Base-by-base conservation (phyloP, 139 green algal species). In the Bryopsis sp. region DNA sequence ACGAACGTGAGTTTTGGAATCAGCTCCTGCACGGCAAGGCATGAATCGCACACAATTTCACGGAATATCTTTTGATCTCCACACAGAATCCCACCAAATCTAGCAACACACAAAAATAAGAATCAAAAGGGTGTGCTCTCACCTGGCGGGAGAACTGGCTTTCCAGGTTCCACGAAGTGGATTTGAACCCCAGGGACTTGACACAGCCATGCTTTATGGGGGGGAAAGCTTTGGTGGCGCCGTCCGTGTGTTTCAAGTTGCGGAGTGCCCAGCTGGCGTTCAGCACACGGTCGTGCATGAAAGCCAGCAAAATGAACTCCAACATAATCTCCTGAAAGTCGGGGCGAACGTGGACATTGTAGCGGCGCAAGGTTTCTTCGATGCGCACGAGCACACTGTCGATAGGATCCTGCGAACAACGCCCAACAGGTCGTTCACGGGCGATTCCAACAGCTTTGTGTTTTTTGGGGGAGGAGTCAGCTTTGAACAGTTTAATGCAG, bases 311-410 rank as follows among this genome's bases (percentile, higher is more conserved):
- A 4, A 39, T 72, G n/a, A 76, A 37, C 47, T 76, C 70, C 33
- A 76, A 64, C 33, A 76, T 28, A 22, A 76, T 70, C 62, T 76
- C 66, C 31, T 72, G 66, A 50, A 64, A 72, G 66, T 72, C 46
- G 29, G 35, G 3, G 6, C 66, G 15, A n/a, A 22, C 5, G 47
- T 36, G 31, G 22, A 72, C 24, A 7, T 67, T 29, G 34, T 67
- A 69, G 3, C 66, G 43, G 6, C 38, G 24, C 3, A 72, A 31
- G 26, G 39, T 37, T 43, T 72, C 66, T 24, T 72, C 66, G 31
- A 72, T 8, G 4, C 66, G 66, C 43, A 72, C 66, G 26, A 72
- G 28, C 3, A n/a, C 11, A 15, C 5, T 37, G 34, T 72, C 66
- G 5, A 72, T 38, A 33, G 66, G 66, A 60, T 72, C 66, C 54